Evolutionary conservation across 1,284 basidiomycete genomes (phyloP).

Genomic region (Neonothopanus nambi): DNA sequence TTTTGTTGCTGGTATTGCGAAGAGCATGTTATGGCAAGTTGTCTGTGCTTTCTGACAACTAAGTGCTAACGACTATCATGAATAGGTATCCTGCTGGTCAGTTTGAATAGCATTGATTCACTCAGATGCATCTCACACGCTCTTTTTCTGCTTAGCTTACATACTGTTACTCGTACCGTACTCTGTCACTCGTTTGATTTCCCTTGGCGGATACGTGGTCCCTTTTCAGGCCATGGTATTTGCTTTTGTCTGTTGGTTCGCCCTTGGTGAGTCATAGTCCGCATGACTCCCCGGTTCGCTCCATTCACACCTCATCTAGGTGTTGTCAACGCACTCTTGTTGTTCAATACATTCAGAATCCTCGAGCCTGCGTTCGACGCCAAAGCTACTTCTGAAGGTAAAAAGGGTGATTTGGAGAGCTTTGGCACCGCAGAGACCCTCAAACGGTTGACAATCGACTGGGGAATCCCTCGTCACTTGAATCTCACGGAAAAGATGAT

Average conservation of each 20-base stretch:
- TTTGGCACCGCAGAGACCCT: constrained; percentile 17
- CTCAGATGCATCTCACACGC: no score
- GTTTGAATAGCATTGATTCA: constrained; percentile 15
- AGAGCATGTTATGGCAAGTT: constrained; percentile 67
- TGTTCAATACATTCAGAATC: constrained; percentile 68
- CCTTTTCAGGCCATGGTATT: constrained; percentile 48
- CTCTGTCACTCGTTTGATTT: constrained; percentile 51
- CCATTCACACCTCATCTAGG: constrained; percentile 39
- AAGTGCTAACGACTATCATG: neutral
- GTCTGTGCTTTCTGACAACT: neutral
- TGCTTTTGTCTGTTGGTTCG: constrained; percentile 50
- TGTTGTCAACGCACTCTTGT: constrained; percentile 59
- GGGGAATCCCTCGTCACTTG: neutral
- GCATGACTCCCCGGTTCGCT: constrained; percentile 4
- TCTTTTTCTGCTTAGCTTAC: constrained; percentile 42
- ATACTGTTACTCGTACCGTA: constrained; percentile 61
- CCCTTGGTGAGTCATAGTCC: constrained; percentile 48
- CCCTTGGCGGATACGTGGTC: constrained; percentile 46
- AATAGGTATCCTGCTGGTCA: constrained; percentile 63
- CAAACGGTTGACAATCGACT: constrained; percentile 8
- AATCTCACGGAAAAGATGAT: constrained; percentile 20
- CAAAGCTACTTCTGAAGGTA: constrained; percentile 3
- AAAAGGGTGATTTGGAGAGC: constrained; percentile 15
- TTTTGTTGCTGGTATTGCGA: constrained; percentile 59
- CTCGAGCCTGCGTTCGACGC: constrained; percentile 52